A percentile compares a stretch with the other conserved stretches of the same genome.
Evolutionary conservation across 140 eudicot genomes (phyloP).

Genomic region (Bidens hawaiensis): DNA sequence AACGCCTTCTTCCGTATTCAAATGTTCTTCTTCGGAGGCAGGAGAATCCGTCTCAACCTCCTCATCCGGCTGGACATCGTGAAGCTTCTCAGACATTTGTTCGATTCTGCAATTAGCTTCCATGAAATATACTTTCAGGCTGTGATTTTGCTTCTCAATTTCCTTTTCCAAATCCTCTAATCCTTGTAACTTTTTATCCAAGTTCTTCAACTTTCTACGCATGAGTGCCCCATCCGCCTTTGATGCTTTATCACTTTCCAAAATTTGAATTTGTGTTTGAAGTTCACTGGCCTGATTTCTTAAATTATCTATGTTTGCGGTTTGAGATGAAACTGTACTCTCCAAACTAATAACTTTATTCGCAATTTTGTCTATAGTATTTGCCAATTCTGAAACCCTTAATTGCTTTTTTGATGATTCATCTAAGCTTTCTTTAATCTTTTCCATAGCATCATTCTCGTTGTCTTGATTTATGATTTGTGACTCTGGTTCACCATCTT

Average conservation of each 20-base stretch:
- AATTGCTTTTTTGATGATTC: slow-evolving; percentile 28
- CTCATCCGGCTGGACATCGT: slow-evolving; percentile 58
- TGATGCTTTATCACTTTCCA: slow-evolving; percentile 68
- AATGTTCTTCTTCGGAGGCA: slow-evolving; percentile 22
- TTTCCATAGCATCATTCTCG: slow-evolving; percentile 24
- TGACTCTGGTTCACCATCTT: slow-evolving; percentile 10
- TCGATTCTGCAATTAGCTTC: slow-evolving; percentile 47
- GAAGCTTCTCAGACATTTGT: slow-evolving; percentile 51
- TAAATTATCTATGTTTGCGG: slow-evolving; percentile 53
- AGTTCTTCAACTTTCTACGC: slow-evolving; percentile 35
- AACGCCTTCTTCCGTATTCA: slow-evolving; percentile 5
- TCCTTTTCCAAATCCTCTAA: slow-evolving; percentile 46
- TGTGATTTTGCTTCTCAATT: slow-evolving; percentile 36
- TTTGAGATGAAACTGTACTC: slow-evolving; percentile 61
- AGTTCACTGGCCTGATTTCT: slow-evolving; percentile 56
- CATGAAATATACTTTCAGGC: slow-evolving; percentile 35
- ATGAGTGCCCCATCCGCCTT: slow-evolving; percentile 33
- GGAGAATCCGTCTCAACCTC: slow-evolving; percentile 27
- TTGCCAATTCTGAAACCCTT: slow-evolving; percentile 61
- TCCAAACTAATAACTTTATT: slow-evolving; percentile 67
- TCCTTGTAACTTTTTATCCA: slow-evolving; percentile 49
- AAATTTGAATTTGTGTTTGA: slow-evolving; percentile 46
- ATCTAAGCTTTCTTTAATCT: slow-evolving; percentile 33
- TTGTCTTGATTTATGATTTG: slow-evolving; percentile 4
- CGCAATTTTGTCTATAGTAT: slow-evolving; percentile 69